These are phyloP conservation scores for Amanita thiersii DNA, from an alignment of 768 basidiomycete genomes.

Conservation along the genomic window DNA sequence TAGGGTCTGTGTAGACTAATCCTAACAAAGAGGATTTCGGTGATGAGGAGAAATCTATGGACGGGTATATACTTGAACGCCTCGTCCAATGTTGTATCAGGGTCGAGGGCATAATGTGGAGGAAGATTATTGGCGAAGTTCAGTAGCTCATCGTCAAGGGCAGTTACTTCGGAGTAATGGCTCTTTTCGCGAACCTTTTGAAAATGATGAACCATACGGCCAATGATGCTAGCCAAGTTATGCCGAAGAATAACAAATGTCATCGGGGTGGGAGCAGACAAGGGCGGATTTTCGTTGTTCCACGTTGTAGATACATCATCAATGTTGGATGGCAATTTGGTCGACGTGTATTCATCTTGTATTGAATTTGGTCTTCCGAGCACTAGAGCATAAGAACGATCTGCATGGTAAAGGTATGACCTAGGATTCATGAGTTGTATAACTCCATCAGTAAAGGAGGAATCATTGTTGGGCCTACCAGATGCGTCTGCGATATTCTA, in stretches of 20 bases:
- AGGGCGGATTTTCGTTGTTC: constrained; percentile 43
- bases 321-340: constrained; percentile 65
- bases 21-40: constrained; percentile 82
- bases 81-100: constrained; percentile 73
- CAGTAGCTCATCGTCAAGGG: constrained; percentile 77
- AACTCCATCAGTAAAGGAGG: background rate
- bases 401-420: constrained; percentile 91
- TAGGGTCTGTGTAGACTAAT: constrained; percentile 86
- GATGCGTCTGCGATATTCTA: constrained; percentile 85
- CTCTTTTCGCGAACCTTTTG: constrained; percentile 73
- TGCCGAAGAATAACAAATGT: constrained; percentile 87
- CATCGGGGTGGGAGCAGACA: constrained; percentile 71
- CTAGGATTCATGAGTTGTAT: constrained; percentile 23
- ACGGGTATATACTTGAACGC: constrained; percentile 58
- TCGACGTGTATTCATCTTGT: constrained; percentile 84
- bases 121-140: constrained; percentile 72
- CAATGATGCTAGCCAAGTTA: constrained; percentile 75
- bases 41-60: constrained; percentile 84
- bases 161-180: constrained; percentile 77
- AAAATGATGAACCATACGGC: constrained; percentile 88
- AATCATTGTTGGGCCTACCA: constrained; percentile 43
- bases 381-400: constrained; percentile 87
- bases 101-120: constrained; percentile 66
- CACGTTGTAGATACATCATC: constrained; percentile 47
- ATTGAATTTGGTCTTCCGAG: constrained; percentile 86